Conservation (phyloP, 495 filamentous ascomycete species). For the Penicillium dipodomyicola region DNA sequence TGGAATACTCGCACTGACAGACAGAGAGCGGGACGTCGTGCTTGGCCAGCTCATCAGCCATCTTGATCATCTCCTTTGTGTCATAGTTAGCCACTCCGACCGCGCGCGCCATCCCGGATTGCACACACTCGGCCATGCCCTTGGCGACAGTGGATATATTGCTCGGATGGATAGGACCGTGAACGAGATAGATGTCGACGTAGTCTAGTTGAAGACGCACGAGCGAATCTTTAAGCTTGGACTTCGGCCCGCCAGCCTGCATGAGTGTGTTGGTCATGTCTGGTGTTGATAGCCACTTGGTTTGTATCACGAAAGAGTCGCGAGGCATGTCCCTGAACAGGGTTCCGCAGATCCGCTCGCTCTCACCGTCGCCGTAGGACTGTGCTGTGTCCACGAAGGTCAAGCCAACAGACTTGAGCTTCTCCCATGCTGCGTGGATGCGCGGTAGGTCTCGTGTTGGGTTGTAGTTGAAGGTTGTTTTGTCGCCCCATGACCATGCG, state of each 20-base stretch:
- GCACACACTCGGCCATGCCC: constrained; percentile 40
- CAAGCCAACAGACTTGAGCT: constrained; percentile 26
- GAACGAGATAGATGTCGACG: constrained; percentile 78
- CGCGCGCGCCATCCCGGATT: constrained; percentile 32
- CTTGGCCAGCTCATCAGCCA: constrained; percentile 27
- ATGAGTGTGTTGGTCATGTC: constrained; percentile 19
- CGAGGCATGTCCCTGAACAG: constrained; percentile 35
- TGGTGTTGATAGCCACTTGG: constrained; percentile 23
- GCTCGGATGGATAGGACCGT: constrained; percentile 49
- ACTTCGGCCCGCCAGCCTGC: constrained; percentile 21
- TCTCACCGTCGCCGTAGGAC: constrained; percentile 39
- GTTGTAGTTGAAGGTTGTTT: constrained; percentile 37
- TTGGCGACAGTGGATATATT: constrained; percentile 24
- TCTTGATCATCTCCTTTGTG: constrained; percentile 39
- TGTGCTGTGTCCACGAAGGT: constrained; percentile 45
- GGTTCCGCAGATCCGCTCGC: constrained; percentile 37
- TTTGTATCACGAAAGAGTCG: constrained; percentile 31
- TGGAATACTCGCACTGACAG: constrained; percentile 29
- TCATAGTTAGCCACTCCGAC: constrained; percentile 46
- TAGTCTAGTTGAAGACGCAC: constrained; percentile 68
- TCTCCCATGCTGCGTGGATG: constrained; percentile 36
- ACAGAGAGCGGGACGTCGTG: constrained; percentile 22
- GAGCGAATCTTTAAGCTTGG: constrained; percentile 38
- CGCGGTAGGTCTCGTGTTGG: constrained; percentile 26
- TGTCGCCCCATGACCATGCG: constrained; percentile 46